Evolutionary conservation across 2,329 filamentous ascomycete genomes (phyloP), one percentile per base, ranked within the genome.

Genomic region (Ascochyta pisi): DNA sequence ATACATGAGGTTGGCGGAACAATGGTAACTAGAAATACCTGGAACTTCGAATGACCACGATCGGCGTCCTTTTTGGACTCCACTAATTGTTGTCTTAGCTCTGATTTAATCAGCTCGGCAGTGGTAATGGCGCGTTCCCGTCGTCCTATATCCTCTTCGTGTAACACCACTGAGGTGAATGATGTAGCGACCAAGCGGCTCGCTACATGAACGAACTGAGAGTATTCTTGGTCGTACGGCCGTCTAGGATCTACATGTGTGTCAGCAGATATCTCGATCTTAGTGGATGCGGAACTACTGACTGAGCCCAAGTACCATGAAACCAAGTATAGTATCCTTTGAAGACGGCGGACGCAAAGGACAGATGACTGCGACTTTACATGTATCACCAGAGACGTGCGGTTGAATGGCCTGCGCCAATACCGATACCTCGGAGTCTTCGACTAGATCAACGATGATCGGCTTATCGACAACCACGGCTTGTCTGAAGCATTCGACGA

Each of bases 211-310:
- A 76, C 60, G 47, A 76, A 79, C 5, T 76, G 62, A 16, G 70
- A 64, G 55, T 78, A 79, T 7, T 76, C 73, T n/a, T 74, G 66
- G 40, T 78, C 71, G 34, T 73, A 76, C 0, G 74, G 71, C 24
- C 70, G 65, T 4, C 76, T 68, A 12, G 77, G 75, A 37, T 76
- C 45, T 48, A 12, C 16, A 12, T 12, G 2, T 9, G 16, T 16
- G 24, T 48, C 3, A 48, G 45, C 10, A 8, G 8, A 39, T 23
- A 10, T 35, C 33, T 31, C 16, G 5, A 5, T 16, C 16, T 23
- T 9, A 12, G 5, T 39, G 2, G 0, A 22, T 19, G 9, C 1
- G n/a, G n/a, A 6, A 10, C n/a, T 27, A 29, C 44, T 19, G 27
- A 48, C 48, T 77, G 0, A 79, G 47, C 0, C 76, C 77, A 15